Conservation (phyloP, 192 early-diverging fungal species). For the Coemansia sp. region DNA sequence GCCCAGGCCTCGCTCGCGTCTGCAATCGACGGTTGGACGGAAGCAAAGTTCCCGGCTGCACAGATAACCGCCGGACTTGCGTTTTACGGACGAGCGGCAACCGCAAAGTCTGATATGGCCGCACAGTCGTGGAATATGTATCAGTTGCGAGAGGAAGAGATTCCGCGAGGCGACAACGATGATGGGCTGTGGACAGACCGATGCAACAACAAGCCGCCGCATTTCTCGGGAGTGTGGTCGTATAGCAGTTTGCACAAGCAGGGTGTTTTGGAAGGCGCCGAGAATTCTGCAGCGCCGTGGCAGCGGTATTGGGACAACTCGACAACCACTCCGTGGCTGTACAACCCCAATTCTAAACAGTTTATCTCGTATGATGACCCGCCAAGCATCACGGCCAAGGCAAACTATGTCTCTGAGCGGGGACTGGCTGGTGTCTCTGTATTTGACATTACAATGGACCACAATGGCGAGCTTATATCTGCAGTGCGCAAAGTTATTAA, state of each 20-base stretch:
- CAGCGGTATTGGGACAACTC: constrained; percentile 57
- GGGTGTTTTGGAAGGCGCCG: constrained; percentile 39
- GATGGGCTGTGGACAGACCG: constrained; percentile 47
- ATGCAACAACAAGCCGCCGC: constrained; percentile 22
- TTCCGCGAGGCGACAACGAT: constrained; percentile 57
- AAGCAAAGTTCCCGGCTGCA: constrained; percentile 58
- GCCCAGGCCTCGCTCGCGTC: constrained; percentile 41
- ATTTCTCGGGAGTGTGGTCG: constrained; percentile 60
- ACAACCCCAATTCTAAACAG: constrained; percentile 55
- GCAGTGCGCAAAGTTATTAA: constrained; percentile 13
- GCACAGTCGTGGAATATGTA: constrained; percentile 32
- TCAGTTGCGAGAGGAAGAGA: constrained; percentile 27
- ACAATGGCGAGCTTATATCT: constrained; percentile 59
- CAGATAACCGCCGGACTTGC: constrained; percentile 63
- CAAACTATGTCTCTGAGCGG: constrained; percentile 49
- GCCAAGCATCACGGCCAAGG: constrained; percentile 63
- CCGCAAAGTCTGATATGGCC: constrained; percentile 29
- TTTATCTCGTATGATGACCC: constrained; percentile 81
- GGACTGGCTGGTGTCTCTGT: constrained; percentile 65
- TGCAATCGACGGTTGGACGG: constrained; percentile 58
- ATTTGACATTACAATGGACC: constrained; percentile 51
- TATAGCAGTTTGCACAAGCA: constrained; percentile 57
- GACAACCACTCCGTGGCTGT: constrained; percentile 60
- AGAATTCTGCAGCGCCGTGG: constrained; percentile 53
- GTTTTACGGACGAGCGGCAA: constrained; percentile 60